These are phyloP conservation scores for Capsicum baccatum DNA, from an alignment of 257 asterid genomes.

Conservation along the genomic window DNA sequence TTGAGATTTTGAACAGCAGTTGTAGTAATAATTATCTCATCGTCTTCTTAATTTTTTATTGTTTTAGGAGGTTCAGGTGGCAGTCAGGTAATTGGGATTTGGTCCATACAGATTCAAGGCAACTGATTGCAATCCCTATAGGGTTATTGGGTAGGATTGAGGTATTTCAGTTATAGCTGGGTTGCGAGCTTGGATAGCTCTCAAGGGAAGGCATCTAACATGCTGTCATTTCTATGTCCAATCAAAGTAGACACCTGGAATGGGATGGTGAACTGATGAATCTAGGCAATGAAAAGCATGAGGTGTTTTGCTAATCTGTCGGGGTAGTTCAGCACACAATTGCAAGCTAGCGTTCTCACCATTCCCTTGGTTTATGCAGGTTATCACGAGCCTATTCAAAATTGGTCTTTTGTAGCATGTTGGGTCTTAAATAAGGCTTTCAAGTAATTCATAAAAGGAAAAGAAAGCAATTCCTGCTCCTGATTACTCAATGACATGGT, in stretches of 20 bases:
- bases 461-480: background rate
- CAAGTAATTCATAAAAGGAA: background rate
- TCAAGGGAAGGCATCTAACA: background rate
- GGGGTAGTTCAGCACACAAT: background rate
- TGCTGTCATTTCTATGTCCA: background rate
- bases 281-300: background rate
- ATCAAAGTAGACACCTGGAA: background rate
- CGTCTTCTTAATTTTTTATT: background rate
- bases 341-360: background rate
- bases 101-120: background rate
- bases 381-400: background rate
- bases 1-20: background rate
- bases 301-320: background rate
- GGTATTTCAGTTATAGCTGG: background rate
- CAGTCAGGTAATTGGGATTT: background rate
- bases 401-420: background rate
- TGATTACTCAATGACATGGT: background rate
- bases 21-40: background rate
- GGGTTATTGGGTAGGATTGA: background rate
- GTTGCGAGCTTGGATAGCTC: background rate
- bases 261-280: background rate
- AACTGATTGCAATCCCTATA: background rate
- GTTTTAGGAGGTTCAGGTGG: background rate
- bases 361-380: background rate
- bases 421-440: background rate